These are phyloP conservation scores for Pythium myriotylum DNA, from an alignment of 352 stramenopile genomes.

Conservation along the genomic window DNA sequence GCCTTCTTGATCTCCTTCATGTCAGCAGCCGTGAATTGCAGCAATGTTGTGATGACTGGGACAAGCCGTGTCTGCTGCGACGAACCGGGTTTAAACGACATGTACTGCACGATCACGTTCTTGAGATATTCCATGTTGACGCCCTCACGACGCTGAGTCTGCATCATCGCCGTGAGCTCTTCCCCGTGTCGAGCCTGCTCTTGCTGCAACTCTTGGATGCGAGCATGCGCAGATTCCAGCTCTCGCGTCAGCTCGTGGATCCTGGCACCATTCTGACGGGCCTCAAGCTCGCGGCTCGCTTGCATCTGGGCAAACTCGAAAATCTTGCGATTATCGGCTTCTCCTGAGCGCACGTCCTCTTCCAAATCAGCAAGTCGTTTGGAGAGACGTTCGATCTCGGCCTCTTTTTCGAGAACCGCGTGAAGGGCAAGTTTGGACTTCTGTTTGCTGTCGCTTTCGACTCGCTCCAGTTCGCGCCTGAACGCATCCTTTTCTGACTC, in stretches of 20 bases:
- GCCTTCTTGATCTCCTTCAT: slow-evolving; percentile 78
- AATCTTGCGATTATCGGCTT: slow-evolving; percentile 86
- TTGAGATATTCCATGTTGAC: slow-evolving; percentile 93
- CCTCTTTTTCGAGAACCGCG: slow-evolving; percentile 79
- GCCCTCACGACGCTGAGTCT: slow-evolving; percentile 80
- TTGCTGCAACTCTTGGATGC: slow-evolving; percentile 56
- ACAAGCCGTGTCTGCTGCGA: slow-evolving; percentile 77
- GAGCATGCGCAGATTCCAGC: slow-evolving; percentile 43
- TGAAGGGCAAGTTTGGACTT: slow-evolving; percentile 88
- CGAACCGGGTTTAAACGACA: slow-evolving; percentile 84
- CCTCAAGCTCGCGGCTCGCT: slow-evolving; percentile 75
- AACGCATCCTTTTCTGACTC: slow-evolving; percentile 49
- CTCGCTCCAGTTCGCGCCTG: slow-evolving; percentile 56
- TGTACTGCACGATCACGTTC: slow-evolving; percentile 91
- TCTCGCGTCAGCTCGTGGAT: slow-evolving; percentile 56
- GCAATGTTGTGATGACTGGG: slow-evolving; percentile 82
- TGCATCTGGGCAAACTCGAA: slow-evolving; percentile 87
- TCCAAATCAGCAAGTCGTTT: slow-evolving; percentile 69
- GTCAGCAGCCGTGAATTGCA: slow-evolving; percentile 80
- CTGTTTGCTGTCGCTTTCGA: slow-evolving; percentile 79
- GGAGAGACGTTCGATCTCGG: slow-evolving; percentile 60
- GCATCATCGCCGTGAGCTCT: slow-evolving; percentile 74
- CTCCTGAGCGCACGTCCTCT: slow-evolving; percentile 83
- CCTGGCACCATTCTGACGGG: slow-evolving; percentile 51
- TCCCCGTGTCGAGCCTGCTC: slow-evolving; percentile 67